Percentiles rank a stretch among this genome's conserved stretches.
phyloP scores from a whole-genome alignment of 805 yeast genomes.

The Metschnikowia santaceciliae region DNA sequence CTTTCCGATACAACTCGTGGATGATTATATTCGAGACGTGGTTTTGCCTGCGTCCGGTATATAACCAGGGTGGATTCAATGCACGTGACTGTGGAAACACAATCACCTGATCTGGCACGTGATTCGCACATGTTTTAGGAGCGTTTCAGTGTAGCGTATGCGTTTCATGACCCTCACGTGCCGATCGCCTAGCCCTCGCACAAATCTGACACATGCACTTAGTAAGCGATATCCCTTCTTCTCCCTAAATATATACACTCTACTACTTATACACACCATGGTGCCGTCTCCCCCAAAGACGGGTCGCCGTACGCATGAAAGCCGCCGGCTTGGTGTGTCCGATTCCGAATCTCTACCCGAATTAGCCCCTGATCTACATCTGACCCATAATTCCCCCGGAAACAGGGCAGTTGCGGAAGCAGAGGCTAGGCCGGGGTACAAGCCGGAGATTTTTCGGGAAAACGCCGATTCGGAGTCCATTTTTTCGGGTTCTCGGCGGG shows the following conservation, averaged over 20 bases:
- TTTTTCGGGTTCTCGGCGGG: not conserved
- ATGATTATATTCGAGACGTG: constrained; percentile 12
- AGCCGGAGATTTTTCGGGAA: not conserved
- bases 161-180: constrained; percentile 4
- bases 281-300: not conserved
- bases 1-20: constrained; percentile 8
- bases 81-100: not conserved
- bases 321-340: not conserved
- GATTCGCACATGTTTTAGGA: no score
- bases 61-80: not conserved
- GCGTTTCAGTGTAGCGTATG: not conserved
- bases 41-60: constrained; percentile 7
- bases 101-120: not conserved
- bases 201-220: constrained; percentile 4
- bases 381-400: not conserved
- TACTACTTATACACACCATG: not conserved
- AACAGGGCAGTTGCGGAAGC: not conserved
- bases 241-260: not conserved
- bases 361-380: not conserved
- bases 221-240: not conserved
- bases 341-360: not conserved
- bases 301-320: not conserved
- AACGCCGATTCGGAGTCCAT: not conserved
- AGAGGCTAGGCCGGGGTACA: not conserved
- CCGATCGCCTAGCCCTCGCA: constrained; percentile 2